These are phyloP conservation scores for bread wheat (Triticum aestivum) DNA, from an alignment of 176 grass and related monocot genomes.

Conservation along the genomic window IWGSC_CS_RefSeq_v2.1 NC_057811.1:468001719-468002218, in stretches of 20 bases:
- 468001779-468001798: background rate
- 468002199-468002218: slow-evolving; percentile 73
- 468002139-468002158: slow-evolving; percentile 72
- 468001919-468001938: slow-evolving; percentile 64
- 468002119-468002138: slow-evolving; percentile 60
- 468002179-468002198: slow-evolving; percentile 64
- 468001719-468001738: slow-evolving; percentile 85
- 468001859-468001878: slow-evolving; percentile 76
- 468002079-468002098: slow-evolving; percentile 20
- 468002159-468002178: slow-evolving; percentile 80
- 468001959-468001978: slow-evolving; percentile 66
- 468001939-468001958: slow-evolving; percentile 57
- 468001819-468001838: background rate
- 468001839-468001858: slow-evolving; percentile 59
- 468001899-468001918: slow-evolving; percentile 76
- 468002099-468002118: slow-evolving; percentile 7
- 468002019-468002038: slow-evolving; percentile 90
- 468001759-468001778: background rate
- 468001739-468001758: slow-evolving; percentile 88
- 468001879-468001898: slow-evolving; percentile 68
- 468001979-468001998: slow-evolving; percentile 63
- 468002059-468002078: background rate
- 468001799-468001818: background rate
- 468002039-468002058: background rate
- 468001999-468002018: slow-evolving; percentile 80